Percentiles rank a stretch among this genome's conserved stretches.
phyloP scores from a whole-genome alignment of 352 stramenopile genomes.

The Phytophthora multivora region DNA sequence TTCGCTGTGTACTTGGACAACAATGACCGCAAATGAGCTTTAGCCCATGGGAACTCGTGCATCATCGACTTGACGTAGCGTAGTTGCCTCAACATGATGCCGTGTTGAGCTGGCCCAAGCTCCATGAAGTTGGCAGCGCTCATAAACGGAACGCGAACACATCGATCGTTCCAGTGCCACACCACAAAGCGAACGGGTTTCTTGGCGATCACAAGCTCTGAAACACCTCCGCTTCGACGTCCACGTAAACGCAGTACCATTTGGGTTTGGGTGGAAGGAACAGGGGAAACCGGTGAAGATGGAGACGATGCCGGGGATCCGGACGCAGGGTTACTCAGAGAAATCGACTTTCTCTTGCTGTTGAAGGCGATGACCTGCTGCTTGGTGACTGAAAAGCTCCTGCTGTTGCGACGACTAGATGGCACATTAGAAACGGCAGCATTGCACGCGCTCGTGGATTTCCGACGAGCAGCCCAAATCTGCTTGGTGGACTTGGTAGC shows the following conservation, averaged over 20 bases:
- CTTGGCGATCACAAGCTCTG: slow-evolving; percentile 71
- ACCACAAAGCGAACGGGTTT: slow-evolving; percentile 49
- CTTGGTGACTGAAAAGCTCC: slow-evolving; percentile 29
- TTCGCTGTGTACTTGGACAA: slow-evolving; percentile 77
- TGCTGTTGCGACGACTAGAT: slow-evolving; percentile 21
- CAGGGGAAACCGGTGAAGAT: slow-evolving; percentile 14
- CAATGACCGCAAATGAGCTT: slow-evolving; percentile 66
- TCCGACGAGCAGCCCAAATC: slow-evolving; percentile 47
- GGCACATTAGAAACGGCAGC: neutral
- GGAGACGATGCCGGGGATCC: slow-evolving; percentile 11
- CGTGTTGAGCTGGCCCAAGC: slow-evolving; percentile 75
- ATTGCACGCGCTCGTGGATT: slow-evolving; percentile 59
- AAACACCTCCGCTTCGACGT: slow-evolving; percentile 50
- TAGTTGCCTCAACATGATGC: slow-evolving; percentile 80
- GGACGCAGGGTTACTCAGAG: slow-evolving; percentile 9
- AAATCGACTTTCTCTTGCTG: slow-evolving; percentile 24
- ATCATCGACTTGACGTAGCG: slow-evolving; percentile 86
- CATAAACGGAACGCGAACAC: slow-evolving; percentile 53
- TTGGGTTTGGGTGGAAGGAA: slow-evolving; percentile 37
- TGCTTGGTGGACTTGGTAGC: slow-evolving; percentile 13
- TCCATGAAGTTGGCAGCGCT: slow-evolving; percentile 40
- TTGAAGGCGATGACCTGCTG: slow-evolving; percentile 23
- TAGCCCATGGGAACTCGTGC: slow-evolving; percentile 85
- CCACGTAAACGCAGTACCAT: slow-evolving; percentile 65
- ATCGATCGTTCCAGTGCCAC: slow-evolving; percentile 71